phyloP scores from a whole-genome alignment of 2,329 filamentous ascomycete species.

The Sclerotinia subarctica region DNA sequence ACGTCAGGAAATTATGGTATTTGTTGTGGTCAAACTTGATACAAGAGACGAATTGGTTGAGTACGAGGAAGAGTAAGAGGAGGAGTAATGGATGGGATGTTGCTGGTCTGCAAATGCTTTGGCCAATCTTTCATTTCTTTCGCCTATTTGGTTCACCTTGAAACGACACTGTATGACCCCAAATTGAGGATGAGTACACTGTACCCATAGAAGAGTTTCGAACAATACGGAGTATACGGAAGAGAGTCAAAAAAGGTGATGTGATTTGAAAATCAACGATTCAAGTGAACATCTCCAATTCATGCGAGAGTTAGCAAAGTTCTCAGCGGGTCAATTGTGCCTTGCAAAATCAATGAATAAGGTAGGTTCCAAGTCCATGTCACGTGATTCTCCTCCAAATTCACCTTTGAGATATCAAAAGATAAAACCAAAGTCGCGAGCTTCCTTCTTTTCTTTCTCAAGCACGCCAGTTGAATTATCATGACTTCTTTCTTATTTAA shows the following conservation, averaged over 20 bases:
- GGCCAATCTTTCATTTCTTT: not conserved
- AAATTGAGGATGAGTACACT: not conserved
- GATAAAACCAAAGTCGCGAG: not conserved
- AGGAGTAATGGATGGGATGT: not conserved
- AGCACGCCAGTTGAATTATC: not conserved
- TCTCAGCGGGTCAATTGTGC: not conserved
- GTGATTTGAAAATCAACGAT: not conserved
- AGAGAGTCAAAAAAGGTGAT: not conserved
- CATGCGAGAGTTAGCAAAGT: not conserved
- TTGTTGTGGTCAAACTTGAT: not conserved
- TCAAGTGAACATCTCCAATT: not conserved
- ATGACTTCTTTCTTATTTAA: not conserved
- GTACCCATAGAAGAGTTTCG: not conserved
- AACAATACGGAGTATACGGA: not conserved
- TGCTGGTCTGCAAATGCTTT: slow-evolving; percentile 1
- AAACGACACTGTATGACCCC: not conserved
- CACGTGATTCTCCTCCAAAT: not conserved
- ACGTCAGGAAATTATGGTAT: slow-evolving; percentile 2
- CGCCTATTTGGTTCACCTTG: not conserved
- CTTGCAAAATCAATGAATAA: not conserved
- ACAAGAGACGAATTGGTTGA: not conserved
- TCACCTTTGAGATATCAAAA: not conserved
- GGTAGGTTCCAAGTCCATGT: not conserved
- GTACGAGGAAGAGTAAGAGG: not conserved
- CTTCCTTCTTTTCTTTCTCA: not conserved